Percentiles rank a stretch among this genome's conserved stretches.
Evolutionary conservation across 1,284 basidiomycete species (phyloP).

Genomic region (Sanghuangporus sanghuang): DNA sequence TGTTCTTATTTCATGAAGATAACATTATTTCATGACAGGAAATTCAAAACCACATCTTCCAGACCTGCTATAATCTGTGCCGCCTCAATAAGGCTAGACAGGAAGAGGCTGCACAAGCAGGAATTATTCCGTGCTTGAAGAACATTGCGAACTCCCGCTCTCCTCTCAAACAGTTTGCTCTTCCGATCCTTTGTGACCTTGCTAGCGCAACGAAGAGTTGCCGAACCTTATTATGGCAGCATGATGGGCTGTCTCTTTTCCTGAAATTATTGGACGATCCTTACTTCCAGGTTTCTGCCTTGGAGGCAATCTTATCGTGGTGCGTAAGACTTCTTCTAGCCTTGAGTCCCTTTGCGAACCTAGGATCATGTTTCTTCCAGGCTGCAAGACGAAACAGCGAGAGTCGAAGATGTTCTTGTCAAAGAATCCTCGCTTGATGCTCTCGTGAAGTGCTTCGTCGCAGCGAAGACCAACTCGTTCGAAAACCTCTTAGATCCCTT

Average conservation of each 20-base stretch:
- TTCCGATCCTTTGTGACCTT: conserved; percentile 94
- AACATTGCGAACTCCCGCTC: conserved; percentile 83
- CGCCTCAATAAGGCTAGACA: conserved; percentile 91
- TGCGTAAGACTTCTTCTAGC: conserved; percentile 23
- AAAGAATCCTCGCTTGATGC: conserved; percentile 66
- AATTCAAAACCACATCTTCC: conserved; percentile 91
- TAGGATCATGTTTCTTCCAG: conserved; percentile 33
- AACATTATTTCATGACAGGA: conserved; percentile 48
- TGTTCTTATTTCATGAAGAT: neutral
- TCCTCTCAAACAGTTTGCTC: conserved; percentile 92
- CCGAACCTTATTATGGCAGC: conserved; percentile 82
- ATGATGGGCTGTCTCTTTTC: conserved; percentile 81
- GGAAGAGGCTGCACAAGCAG: conserved; percentile 94
- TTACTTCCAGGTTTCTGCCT: conserved; percentile 92
- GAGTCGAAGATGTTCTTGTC: conserved; percentile 86
- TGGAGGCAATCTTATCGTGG: conserved; percentile 92
- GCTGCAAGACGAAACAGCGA: conserved; percentile 91
- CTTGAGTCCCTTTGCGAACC: neutral
- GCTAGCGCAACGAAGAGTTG: conserved; percentile 91
- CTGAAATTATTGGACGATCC: conserved; percentile 83
- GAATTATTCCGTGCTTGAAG: conserved; percentile 88
- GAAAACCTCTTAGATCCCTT: conserved; percentile 92
- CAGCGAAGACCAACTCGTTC: conserved; percentile 87
- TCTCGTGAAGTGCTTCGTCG: conserved; percentile 80
- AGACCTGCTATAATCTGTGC: conserved; percentile 92